Base-by-base conservation (phyloP, 179 eudicot species). In the Vitellaria paradoxa region DNA sequence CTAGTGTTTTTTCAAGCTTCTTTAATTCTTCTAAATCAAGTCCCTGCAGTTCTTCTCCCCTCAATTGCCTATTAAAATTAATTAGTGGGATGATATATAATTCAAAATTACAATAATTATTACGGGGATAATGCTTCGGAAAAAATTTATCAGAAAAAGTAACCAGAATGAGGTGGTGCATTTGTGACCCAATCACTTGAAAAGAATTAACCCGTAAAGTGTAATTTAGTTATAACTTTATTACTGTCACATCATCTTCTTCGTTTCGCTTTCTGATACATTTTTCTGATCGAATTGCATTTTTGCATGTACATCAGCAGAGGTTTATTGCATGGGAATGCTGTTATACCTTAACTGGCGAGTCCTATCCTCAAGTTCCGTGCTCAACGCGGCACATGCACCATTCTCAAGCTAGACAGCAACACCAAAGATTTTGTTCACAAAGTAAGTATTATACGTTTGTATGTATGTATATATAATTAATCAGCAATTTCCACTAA, bases 1-100 rank as follows among this genome's bases (percentile, higher is more conserved):
- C 87, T 2, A 91, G 20, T 68, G 75, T 68, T 75, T 83, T 91
- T 79, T 91, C 95, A 1, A 91, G 85, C 64, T 81, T 87, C 78
- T 68, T 65, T 65, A 91, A 77, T 12, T 88, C 91, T 63, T 82
- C 87, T 53, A 84, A 0, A 61, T 76, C 24, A 53, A 91, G 80
- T 45, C 79, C 93, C n/a, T 89, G 83, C 57, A 91, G 80, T 46
- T 85, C 89, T 76, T 91, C 91, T 52, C 93, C 95, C 59, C 78
- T 68, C 53, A 91, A 74, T 30, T 76, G 88, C 81, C 95, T 91
- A 30, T 30, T 30, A 2, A 30, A 30, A 30, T 78, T 14, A 20
- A n/a, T 45, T 7, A 9, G 70, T 65, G 55, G 46, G 23, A 18
- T 68, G 53, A 42, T 11, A 18, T 45, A 9, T 30, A 23, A 0